Evolutionary conservation across 208 protist genomes (phyloP).

Genomic region (Baffinella frigidus): DNA sequence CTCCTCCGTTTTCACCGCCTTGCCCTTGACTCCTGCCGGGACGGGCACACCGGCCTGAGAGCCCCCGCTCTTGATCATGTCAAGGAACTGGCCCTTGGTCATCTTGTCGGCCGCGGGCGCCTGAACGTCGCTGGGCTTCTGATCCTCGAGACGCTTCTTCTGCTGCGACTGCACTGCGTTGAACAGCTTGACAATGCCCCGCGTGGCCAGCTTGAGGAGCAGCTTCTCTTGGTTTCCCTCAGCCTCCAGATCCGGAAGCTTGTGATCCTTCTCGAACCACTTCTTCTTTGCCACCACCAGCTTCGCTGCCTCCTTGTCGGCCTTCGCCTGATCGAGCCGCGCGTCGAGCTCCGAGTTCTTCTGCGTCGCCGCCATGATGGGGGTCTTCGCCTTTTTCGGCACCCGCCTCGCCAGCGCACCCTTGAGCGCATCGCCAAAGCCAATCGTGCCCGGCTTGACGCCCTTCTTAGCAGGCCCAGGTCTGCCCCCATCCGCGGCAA

Average conservation of each 20-base stretch:
- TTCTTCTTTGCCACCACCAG: slow-evolving; percentile 27
- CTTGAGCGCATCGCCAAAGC: too few species aligned
- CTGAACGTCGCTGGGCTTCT: neutral
- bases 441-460: too few species aligned
- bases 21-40: neutral
- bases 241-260: neutral
- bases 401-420: too few species aligned
- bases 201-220: slow-evolving; percentile 12
- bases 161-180: slow-evolving; percentile 23
- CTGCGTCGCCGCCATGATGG: neutral
- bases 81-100: neutral
- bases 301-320: neutral
- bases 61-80: neutral
- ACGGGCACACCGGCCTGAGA: neutral
- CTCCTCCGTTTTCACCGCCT: neutral
- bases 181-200: slow-evolving; percentile 29
- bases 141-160: neutral
- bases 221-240: slow-evolving; percentile 27
- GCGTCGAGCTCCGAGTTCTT: neutral
- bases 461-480: too few species aligned
- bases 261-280: slow-evolving; percentile 34
- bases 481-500: too few species aligned
- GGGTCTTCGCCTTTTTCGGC: too few species aligned
- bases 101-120: slow-evolving; percentile 13
- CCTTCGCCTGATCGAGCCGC: neutral